Evolutionary conservation across 1,284 basidiomycete species (phyloP), one percentile per base, ranked within the genome.

Genomic region (Ganoderma meredithae): DNA sequence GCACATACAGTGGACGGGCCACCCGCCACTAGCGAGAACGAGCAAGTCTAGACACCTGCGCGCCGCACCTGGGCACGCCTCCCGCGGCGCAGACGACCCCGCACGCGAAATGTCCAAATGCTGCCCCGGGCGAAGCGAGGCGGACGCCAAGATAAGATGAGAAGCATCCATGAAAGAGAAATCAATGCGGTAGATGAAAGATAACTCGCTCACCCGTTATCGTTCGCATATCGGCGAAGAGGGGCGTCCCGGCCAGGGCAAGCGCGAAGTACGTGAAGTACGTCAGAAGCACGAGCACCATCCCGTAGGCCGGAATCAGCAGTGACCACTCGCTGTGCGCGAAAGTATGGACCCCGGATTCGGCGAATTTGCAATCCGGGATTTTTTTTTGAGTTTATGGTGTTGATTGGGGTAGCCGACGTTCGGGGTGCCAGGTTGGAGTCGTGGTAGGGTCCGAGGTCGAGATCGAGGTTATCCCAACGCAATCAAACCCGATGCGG

Each of bases 211-310:
- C 64, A 81, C 80, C 81, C 62, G 88, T 89, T 67, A 95, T 84
- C 22, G 92, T 84, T 68, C 81, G 84, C 73, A 88, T 80, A 67
- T 92, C 89, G 68, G 85, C 82, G 73, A 95, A 92, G 3, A 85
- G 72, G 1, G 95, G 95, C 9, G 93, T 94, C 13, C 84, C 84
- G 66, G 86, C 86, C 10, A 95, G 80, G 0, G 92, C 92, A 69
- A 96, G 81, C 7, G 91, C 88, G 71, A 91, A 90, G 77, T 96
- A 96, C 1, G 86, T 83, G 77, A 90, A 87, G 79, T 96, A 96
- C 2, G 93, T 90, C 66, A 94, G 83, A 56, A 96, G 85, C 56
- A 91, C 86, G 15, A 92, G 73, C 56, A 95, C 80, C 72, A 94
- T 84, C 15, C 92, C 85, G 81, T 91, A 96, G 19, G 94, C 89